Evolutionary conservation across 164 flowering plant genomes (phyloP), one percentile per base, ranked within the genome.

Genomic region (Euptelea pleiosperma): DNA sequence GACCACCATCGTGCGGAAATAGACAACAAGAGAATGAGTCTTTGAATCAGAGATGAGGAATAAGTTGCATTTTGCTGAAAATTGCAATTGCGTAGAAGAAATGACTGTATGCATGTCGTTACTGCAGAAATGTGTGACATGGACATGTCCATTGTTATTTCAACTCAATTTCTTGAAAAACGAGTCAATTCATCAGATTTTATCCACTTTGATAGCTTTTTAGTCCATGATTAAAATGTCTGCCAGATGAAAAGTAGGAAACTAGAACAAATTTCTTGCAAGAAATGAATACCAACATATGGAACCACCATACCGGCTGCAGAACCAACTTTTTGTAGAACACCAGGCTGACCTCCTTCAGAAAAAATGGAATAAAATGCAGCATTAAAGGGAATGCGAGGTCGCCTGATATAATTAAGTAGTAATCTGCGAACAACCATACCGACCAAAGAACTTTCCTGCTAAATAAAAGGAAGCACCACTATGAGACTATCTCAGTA

Each of bases 291-390:
- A 48, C 21, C 39, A 50, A 34, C 2, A 58, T 45, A 62, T 11
- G 35, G 31, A 36, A 59, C 28, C 30, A 66, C 35, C 69, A 59
- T 86, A 93, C 97, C 97, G 60, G 97, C 99, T 30, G 84, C 95
- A 65, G 91, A 87, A 58, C 99, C 82, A 72, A 93, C 96, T 82
- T 83, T 86, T 63, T 83, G 88, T 22, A 90, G 71, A 68, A 90
- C 91, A 57, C 97, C 88, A 65, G 75, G 75, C 58, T 83, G 84
- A 49, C 71, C 70, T 39, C 62, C 93, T 40, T 73, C 87, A 64
- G 82, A 71, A 71, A 84, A 79, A 64, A 80, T 40, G 30, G 79
- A 68, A 67, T 80, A 79, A 29, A 85, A 69, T 57, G 79, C 58
- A 65, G 57, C 72, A 54, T 54, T 79, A 11, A 75, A 70, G 28